Evolutionary conservation across 305 asterid genomes (phyloP), one percentile per base, ranked within the genome.

Genomic region (Salvia sclarea): DNA sequence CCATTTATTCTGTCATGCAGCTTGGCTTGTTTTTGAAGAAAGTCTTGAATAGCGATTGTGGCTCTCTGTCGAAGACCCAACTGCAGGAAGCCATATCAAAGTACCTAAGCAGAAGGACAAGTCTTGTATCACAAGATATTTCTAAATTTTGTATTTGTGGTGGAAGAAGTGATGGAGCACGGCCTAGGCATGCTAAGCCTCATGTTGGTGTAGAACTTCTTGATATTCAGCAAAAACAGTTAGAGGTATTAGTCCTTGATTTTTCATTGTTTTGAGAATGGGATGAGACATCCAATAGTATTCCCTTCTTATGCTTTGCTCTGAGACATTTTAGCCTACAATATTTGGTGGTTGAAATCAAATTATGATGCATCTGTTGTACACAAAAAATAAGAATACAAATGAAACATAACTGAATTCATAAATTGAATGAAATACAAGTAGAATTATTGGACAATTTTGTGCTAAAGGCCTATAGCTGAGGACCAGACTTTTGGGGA

Each of bases 1-100:
- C 22, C 16, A 47, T 35, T 37, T 56, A 17, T 35, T 41, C 44
- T 64, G 64, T 11, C 43, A 14, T 82, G 75, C 88, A 92, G 98
- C 89, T 92, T 75, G 89, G 91, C 69, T 71, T 83, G 68, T 78
- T 83, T 75, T 62, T 92, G 74, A 88, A 86, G 90, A 83, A 83
- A 68, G 68, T 88, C 66, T 78, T 87, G 79, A 68, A 64, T 14
- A 73, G 69, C 48, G 88, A 85, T 54, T 48, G 87, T 75, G 70
- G 18, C 70, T 71, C 88, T 69, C 80, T 49, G 45, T 75, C 92
- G 74, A 90, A 82, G 73, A 75, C 81, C 14, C 88, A 79, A 73
- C 80, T 88, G 56, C 79, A 86, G 17, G 85, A 85, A 75, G 79
- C 85, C 69, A 82, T 92, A 77, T 76, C 89, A 22, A 82, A 81